Evolutionary conservation across 495 filamentous ascomycete genomes (phyloP).

Genomic region (Aspergillus panamensis): DNA sequence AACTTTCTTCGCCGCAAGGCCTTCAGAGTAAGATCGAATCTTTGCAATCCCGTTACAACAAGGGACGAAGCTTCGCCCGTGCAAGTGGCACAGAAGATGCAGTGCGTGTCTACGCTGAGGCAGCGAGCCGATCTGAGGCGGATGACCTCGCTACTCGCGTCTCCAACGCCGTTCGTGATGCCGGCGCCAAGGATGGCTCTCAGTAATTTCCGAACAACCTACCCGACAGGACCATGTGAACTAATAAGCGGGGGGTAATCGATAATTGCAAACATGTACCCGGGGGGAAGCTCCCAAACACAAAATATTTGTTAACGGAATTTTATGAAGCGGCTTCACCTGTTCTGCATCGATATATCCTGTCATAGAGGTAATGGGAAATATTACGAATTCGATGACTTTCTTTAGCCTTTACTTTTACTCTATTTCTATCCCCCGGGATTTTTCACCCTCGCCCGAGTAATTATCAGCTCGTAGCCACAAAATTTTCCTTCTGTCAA

Average conservation of each 20-base stretch:
- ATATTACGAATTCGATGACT: slow-evolving; percentile 11
- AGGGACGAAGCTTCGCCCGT: slow-evolving; percentile 84
- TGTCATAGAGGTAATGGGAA: slow-evolving; percentile 8
- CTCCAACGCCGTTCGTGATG: slow-evolving; percentile 61
- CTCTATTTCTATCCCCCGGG: neutral
- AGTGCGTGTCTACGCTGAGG: slow-evolving; percentile 95
- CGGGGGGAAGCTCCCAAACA: slow-evolving; percentile 2
- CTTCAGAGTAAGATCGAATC: slow-evolving; percentile 82
- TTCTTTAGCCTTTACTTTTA: neutral
- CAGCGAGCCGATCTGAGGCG: slow-evolving; percentile 75
- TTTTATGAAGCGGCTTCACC: slow-evolving; percentile 6
- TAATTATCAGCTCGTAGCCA: too few relatives aligned
- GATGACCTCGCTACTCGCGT: slow-evolving; percentile 85
- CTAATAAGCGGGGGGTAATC: neutral
- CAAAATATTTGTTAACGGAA: slow-evolving; percentile 6
- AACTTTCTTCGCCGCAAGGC: slow-evolving; percentile 71
- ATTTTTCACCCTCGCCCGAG: neutral
- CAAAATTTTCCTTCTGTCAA: too few relatives aligned
- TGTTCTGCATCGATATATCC: slow-evolving; percentile 4
- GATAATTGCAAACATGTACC: slow-evolving; percentile 5
- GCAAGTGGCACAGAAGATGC: slow-evolving; percentile 96
- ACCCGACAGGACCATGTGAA: neutral
- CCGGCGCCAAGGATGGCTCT: slow-evolving; percentile 30
- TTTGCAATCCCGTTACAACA: slow-evolving; percentile 83
- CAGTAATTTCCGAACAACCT: slow-evolving; percentile 14